Conservation (phyloP, 768 basidiomycete species). For the Tylopilus vinaceipallidus region DNA sequence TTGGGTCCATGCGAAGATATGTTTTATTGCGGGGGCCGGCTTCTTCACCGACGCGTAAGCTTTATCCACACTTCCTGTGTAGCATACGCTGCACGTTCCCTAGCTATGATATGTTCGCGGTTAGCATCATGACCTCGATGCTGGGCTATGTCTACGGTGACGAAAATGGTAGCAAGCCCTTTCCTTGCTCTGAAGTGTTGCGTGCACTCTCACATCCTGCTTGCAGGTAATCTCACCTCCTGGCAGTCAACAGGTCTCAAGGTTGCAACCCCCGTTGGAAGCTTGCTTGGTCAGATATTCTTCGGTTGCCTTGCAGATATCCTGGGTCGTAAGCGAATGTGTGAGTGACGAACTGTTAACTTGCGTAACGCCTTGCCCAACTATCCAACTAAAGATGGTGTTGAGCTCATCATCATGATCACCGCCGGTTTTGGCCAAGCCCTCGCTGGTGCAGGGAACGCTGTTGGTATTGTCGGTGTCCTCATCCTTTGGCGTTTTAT, state of each 20-base stretch:
- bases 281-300: conserved; percentile 66
- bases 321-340: conserved; percentile 76
- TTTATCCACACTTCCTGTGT: conserved; percentile 5
- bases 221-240: conserved; percentile 34
- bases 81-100: neutral
- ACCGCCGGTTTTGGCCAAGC: conserved; percentile 77
- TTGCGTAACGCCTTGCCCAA: neutral
- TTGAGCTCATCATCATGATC: conserved; percentile 71
- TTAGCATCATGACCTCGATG: conserved; percentile 83
- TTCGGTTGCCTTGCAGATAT: conserved; percentile 78
- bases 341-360: conserved; percentile 41
- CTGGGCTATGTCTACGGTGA: conserved; percentile 75
- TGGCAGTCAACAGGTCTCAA: conserved; percentile 78
- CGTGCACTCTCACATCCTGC: neutral
- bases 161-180: conserved; percentile 14
- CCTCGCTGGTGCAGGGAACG: conserved; percentile 58
- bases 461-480: conserved; percentile 64
- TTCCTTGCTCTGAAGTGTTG: neutral
- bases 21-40: conserved; percentile 67
- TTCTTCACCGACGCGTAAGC: conserved; percentile 85
- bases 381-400: conserved; percentile 37
- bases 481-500: conserved; percentile 84
- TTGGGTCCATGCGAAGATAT: conserved; percentile 82
- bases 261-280: conserved; percentile 73
- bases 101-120: conserved; percentile 81